Conservation (phyloP, 768 basidiomycete species). For the Gloeophyllum trabeum region DNA sequence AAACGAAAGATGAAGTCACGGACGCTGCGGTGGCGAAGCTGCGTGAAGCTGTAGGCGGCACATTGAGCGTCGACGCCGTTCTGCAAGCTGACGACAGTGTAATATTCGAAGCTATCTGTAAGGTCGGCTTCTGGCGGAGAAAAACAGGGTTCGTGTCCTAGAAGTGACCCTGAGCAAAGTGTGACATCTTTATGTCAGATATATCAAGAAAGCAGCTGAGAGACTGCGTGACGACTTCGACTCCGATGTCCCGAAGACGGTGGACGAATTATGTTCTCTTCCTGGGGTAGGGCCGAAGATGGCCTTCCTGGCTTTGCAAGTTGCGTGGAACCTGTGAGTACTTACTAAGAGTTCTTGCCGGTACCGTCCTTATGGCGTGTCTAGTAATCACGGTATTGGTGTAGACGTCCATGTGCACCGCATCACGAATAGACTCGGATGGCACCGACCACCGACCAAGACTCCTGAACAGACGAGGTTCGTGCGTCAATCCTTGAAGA, state of each 20-base stretch:
- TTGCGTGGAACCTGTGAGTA: conserved; percentile 73
- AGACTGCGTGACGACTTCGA: conserved; percentile 60
- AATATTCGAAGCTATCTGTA: conserved; percentile 71
- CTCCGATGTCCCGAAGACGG: conserved; percentile 82
- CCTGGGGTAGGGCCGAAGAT: conserved; percentile 96
- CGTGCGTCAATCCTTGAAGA: conserved; percentile 1
- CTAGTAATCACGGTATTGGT: conserved; percentile 80
- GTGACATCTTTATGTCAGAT: too few species aligned
- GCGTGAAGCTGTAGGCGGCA: conserved; percentile 63
- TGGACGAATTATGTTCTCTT: conserved; percentile 78
- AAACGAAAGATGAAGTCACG: conserved; percentile 89
- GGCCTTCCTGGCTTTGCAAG: conserved; percentile 79
- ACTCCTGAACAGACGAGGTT: conserved; percentile 84
- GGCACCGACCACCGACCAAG: conserved; percentile 82
- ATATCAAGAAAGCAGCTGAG: conserved; percentile 64
- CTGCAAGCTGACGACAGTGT: conserved; percentile 45
- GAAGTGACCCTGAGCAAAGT: too few species aligned
- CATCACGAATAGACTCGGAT: conserved; percentile 86
- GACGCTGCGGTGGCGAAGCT: conserved; percentile 70
- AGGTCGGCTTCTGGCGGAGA: conserved; percentile 88
- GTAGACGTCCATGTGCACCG: conserved; percentile 96
- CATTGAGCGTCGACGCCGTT: conserved; percentile 64
- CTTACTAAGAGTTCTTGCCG: background rate
- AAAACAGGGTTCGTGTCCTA: conserved; percentile 53
- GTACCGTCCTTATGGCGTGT: background rate